Evolutionary conservation across 2,329 filamentous ascomycete species (phyloP).

Genomic region (Botryotinia calthae): DNA sequence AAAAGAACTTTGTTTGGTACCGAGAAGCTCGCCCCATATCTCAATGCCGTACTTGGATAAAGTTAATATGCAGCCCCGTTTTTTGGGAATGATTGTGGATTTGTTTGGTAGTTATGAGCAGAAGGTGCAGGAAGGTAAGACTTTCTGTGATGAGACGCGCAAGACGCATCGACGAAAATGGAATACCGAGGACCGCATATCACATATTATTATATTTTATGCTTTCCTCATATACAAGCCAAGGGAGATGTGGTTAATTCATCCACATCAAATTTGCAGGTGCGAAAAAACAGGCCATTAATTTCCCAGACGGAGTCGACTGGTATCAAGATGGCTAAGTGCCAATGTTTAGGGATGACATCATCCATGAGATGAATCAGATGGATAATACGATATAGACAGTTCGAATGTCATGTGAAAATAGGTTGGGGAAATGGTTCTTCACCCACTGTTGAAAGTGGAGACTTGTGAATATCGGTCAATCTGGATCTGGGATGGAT

Average conservation of each 20-base stretch:
- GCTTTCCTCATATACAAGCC: background rate
- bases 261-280: background rate
- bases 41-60: background rate
- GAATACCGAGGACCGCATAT: background rate
- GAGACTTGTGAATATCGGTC: background rate
- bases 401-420: background rate
- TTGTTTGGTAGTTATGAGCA: background rate
- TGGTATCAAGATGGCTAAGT: background rate
- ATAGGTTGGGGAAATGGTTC: background rate
- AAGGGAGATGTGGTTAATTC: background rate
- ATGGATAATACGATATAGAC: background rate
- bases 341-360: background rate
- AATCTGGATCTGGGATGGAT: background rate
- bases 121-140: background rate
- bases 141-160: background rate
- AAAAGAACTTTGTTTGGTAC: background rate
- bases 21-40: slow-evolving; percentile 7
- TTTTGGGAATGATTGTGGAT: background rate
- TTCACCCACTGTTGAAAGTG: background rate
- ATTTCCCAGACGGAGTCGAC: background rate
- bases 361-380: background rate
- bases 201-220: background rate
- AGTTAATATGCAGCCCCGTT: background rate
- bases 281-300: background rate
- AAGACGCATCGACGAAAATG: background rate